phyloP scores from a whole-genome alignment of 2,329 filamentous ascomycete genomes.

The Corinectria fuckeliana region DNA sequence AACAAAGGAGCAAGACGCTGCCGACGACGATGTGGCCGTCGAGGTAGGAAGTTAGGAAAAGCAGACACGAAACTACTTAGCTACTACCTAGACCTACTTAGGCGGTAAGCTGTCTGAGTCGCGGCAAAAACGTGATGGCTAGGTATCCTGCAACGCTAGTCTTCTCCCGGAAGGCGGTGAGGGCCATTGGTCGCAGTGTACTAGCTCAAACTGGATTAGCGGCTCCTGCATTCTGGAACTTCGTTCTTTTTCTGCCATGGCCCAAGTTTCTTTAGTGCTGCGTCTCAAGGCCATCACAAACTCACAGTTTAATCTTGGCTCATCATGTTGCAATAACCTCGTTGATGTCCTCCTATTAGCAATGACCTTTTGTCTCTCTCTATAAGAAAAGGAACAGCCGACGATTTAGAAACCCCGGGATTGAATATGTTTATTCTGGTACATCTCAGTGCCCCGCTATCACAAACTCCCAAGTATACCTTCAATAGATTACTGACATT shows the following conservation, averaged over 20 bases:
- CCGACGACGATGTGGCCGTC: background rate
- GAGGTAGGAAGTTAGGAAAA: conserved; percentile 2
- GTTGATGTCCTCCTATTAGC: background rate
- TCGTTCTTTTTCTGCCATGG: conserved; percentile 35
- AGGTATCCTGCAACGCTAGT: conserved; percentile 4
- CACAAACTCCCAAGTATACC: background rate
- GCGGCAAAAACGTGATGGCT: conserved; percentile 7
- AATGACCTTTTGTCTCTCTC: background rate
- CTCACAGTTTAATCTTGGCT: background rate
- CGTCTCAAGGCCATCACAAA: conserved; percentile 8
- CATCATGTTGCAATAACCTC: background rate
- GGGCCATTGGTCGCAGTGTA: background rate
- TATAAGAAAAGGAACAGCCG: too few relatives aligned
- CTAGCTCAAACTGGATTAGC: conserved; percentile 8
- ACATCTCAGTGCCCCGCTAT: conserved; percentile 19
- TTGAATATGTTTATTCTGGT: conserved; percentile 66
- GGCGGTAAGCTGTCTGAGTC: background rate
- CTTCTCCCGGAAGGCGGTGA: conserved; percentile 18
- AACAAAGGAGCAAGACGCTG: conserved; percentile 8
- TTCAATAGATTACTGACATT: conserved; percentile 22
- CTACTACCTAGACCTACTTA: too few relatives aligned
- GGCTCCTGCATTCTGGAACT: background rate
- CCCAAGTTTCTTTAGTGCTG: conserved; percentile 11
- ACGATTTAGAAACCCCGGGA: too few relatives aligned
- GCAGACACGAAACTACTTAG: background rate